These are phyloP conservation scores for Elongisporangium undulatum DNA, from an alignment of 352 stramenopile genomes.

Conservation along the genomic window DNA sequence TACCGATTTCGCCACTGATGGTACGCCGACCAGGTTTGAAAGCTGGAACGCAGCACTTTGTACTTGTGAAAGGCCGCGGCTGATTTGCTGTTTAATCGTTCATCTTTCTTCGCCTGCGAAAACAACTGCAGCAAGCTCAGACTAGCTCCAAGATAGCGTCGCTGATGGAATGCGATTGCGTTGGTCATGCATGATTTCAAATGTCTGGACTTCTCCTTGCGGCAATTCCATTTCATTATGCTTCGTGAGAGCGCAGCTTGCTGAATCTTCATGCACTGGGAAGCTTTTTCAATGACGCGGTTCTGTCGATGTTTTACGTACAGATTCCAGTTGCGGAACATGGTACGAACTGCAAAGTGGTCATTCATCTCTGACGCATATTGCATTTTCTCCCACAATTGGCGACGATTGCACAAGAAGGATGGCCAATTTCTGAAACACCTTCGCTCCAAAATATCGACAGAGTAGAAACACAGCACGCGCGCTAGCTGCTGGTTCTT, in stretches of 20 bases:
- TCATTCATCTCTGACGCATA: background rate
- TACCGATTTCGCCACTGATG: background rate
- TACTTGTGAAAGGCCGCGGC: background rate
- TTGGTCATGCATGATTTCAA: background rate
- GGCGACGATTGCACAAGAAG: background rate
- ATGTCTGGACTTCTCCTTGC: background rate
- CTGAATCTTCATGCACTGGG: background rate
- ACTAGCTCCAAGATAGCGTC: background rate
- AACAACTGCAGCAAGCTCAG: background rate
- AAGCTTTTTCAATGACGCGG: background rate
- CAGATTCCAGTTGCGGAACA: background rate
- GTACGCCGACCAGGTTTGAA: background rate
- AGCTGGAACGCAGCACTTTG: background rate
- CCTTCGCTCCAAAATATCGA: background rate
- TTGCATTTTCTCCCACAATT: background rate
- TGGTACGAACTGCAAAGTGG: background rate
- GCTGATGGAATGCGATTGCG: background rate
- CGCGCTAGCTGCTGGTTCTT: background rate
- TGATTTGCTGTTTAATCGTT: background rate
- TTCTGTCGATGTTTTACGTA: background rate
- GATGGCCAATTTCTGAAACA: background rate
- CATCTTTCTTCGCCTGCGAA: background rate
- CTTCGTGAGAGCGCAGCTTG: background rate
- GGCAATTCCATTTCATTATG: background rate
- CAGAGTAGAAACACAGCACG: background rate